These are phyloP conservation scores for Russula earlei DNA, from an alignment of 768 basidiomycete genomes.

Conservation along the genomic window DNA sequence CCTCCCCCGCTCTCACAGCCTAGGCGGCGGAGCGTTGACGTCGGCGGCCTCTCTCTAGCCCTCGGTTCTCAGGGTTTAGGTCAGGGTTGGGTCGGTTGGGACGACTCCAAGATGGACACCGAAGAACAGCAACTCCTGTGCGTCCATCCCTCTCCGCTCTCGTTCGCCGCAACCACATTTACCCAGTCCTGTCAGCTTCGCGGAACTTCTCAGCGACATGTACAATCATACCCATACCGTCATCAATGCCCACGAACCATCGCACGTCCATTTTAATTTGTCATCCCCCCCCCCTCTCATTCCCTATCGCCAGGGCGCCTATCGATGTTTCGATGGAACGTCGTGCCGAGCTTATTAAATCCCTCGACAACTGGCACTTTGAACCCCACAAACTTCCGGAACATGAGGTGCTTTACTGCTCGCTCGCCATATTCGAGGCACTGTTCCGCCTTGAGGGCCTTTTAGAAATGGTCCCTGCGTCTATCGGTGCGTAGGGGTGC, in stretches of 20 bases:
- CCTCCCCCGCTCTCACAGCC: constrained; percentile 2
- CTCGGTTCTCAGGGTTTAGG: constrained; percentile 52
- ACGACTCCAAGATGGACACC: constrained; percentile 27
- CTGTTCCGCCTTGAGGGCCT: constrained; percentile 74
- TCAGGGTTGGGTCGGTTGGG: constrained; percentile 62
- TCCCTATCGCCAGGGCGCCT: constrained; percentile 13
- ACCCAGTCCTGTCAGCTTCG: constrained; percentile 37
- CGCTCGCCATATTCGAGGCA: constrained; percentile 79
- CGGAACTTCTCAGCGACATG: constrained; percentile 80
- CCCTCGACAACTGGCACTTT: constrained; percentile 79
- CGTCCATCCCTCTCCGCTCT: constrained; percentile 21
- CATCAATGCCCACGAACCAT: constrained; percentile 43
- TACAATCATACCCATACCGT: constrained; percentile 68
- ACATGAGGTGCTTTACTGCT: constrained; percentile 74
- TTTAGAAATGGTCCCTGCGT: constrained; percentile 45
- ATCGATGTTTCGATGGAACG: constrained; percentile 34
- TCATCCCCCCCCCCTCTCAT: background rate
- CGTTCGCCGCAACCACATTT: background rate
- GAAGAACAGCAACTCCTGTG: constrained; percentile 42
- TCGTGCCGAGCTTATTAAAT: constrained; percentile 53
- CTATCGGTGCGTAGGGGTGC: constrained; percentile 42
- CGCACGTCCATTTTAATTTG: constrained; percentile 29
- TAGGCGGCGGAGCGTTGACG: constrained; percentile 74
- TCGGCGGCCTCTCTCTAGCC: constrained; percentile 81
- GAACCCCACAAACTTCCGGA: constrained; percentile 78